Conservation (phyloP, 768 basidiomycete genomes). For the Rhizopogon salebrosus region DNA sequence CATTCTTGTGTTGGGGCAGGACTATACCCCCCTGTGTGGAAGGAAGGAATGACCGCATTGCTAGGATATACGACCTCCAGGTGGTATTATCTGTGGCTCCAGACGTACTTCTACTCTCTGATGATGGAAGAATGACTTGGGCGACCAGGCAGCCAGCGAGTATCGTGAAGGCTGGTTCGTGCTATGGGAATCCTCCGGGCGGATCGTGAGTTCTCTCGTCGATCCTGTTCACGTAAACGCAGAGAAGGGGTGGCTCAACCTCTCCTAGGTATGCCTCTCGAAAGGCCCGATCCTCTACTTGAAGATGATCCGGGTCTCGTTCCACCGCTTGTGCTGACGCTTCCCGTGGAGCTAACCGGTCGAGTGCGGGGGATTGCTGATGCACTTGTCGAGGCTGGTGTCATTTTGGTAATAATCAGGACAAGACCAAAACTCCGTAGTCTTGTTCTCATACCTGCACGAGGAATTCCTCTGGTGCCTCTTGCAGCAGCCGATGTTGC, state of each 20-base stretch:
- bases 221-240: background rate
- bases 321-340: slow-evolving; percentile 13
- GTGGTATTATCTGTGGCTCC: background rate
- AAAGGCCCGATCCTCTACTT: slow-evolving; percentile 20
- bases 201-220: background rate
- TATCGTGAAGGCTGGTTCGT: background rate
- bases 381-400: slow-evolving; percentile 10
- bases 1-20: background rate
- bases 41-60: background rate
- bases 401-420: background rate
- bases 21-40: too few species aligned
- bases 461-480: slow-evolving; percentile 40
- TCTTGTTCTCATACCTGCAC: slow-evolving; percentile 27
- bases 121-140: background rate
- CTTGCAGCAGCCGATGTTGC: slow-evolving; percentile 37
- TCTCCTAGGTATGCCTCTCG: slow-evolving; percentile 21
- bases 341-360: slow-evolving; percentile 24
- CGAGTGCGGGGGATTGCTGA: slow-evolving; percentile 17
- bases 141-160: background rate
- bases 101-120: background rate
- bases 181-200: too few species aligned
- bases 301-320: slow-evolving; percentile 18
- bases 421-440: background rate
- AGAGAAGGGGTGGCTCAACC: slow-evolving; percentile 5
- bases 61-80: background rate